Conservation (phyloP, 371 early-diverging fungal species). For the Circinella minor region DNA sequence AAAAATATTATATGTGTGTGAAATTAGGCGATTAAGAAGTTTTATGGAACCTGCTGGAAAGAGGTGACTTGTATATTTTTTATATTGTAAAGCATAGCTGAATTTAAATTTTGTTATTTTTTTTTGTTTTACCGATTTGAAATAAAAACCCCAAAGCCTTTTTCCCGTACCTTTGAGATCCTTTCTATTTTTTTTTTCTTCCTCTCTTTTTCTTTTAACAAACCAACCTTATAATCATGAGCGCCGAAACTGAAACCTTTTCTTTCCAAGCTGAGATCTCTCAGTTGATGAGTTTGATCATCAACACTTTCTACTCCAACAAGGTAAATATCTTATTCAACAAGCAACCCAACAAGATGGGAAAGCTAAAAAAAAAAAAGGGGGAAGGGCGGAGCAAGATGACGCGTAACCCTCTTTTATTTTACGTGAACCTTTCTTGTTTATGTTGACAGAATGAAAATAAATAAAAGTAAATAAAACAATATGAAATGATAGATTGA, state of each 20-base stretch:
- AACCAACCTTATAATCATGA: constrained; percentile 13
- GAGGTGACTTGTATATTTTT: constrained; percentile 14
- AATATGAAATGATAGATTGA: neutral
- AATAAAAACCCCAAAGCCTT: neutral
- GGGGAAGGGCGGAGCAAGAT: constrained; percentile 2
- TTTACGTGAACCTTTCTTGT: too few relatives aligned
- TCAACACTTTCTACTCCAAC: constrained; percentile 61
- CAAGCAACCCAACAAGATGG: too few relatives aligned
- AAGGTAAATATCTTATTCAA: constrained; percentile 33
- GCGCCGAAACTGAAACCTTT: constrained; percentile 67
- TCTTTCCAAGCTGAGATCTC: constrained; percentile 94
- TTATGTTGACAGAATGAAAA: too few relatives aligned
- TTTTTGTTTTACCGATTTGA: constrained; percentile 5
- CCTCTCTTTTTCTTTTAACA: constrained; percentile 2
- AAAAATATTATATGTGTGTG: neutral
- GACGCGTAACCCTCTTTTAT: neutral
- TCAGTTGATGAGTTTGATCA: constrained; percentile 94
- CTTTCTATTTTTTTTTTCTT: constrained; percentile 4
- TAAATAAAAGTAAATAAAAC: too few relatives aligned
- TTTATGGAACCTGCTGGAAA: constrained; percentile 16
- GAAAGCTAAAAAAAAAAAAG: neutral
- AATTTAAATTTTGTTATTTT: constrained; percentile 3
- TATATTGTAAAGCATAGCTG: constrained; percentile 9
- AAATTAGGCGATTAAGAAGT: neutral
- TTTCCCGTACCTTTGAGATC: neutral